Conservation (phyloP, 371 early-diverging fungal species). For the Rhizopus delemar region DNA sequence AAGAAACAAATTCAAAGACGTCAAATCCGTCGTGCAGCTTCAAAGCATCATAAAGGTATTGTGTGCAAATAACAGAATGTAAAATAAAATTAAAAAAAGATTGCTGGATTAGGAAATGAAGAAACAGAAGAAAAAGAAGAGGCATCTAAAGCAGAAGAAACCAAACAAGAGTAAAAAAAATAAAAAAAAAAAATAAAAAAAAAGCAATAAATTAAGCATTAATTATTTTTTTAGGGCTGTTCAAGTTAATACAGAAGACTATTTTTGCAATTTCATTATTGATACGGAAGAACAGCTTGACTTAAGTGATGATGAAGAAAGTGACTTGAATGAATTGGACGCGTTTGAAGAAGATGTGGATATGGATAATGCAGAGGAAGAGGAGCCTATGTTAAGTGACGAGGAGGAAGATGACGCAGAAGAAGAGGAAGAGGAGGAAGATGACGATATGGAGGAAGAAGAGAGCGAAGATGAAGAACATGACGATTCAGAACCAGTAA, state of each 20-base stretch:
- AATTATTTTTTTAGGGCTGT: conserved; percentile 8
- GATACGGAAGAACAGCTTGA: conserved; percentile 44
- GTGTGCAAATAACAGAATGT: neutral
- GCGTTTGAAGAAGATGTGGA: conserved; percentile 43
- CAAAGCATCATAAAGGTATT: conserved; percentile 23
- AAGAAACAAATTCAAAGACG: conserved; percentile 62
- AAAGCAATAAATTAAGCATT: neutral
- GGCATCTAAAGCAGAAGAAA: conserved; percentile 5
- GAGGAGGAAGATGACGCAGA: conserved; percentile 31
- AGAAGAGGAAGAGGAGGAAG: conserved; percentile 37
- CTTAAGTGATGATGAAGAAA: conserved; percentile 44
- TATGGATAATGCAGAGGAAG: conserved; percentile 34
- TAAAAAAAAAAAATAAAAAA: too few species aligned
- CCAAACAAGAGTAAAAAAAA: conserved; percentile 3
- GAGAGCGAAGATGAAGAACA: conserved; percentile 21
- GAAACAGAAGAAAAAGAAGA: conserved; percentile 20
- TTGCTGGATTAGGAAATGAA: conserved; percentile 5
- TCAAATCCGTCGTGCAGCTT: conserved; percentile 33
- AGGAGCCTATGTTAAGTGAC: conserved; percentile 16
- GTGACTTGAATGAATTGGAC: conserved; percentile 39
- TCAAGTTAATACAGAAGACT: conserved; percentile 36
- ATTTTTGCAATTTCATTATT: conserved; percentile 43
- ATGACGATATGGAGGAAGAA: conserved; percentile 32
- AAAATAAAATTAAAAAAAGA: neutral
- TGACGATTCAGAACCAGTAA: conserved; percentile 31